Base-by-base conservation (phyloP, 768 basidiomycete species). In the Basidioascus undulatus region DNA sequence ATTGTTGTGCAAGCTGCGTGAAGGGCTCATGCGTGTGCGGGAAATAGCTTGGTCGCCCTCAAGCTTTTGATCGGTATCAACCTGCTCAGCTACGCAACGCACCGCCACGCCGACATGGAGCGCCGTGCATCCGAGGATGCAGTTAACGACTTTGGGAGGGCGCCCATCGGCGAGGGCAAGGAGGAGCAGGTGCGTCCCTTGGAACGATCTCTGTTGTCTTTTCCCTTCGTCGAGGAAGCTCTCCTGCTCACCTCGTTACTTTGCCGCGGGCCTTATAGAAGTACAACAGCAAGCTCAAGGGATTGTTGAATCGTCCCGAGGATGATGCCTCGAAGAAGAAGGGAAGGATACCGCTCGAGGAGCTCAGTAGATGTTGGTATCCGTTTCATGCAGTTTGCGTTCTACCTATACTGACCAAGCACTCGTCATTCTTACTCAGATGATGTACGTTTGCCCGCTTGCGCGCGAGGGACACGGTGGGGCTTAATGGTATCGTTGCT, bases 21-120 rank as follows among this genome's bases (percentile, higher is more conserved):
- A n/a, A n/a, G n/a, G n/a, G n/a, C n/a, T n/a, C n/a, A n/a, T n/a
- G n/a, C n/a, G n/a, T n/a, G n/a, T n/a, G n/a, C n/a, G n/a, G n/a
- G n/a, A n/a, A n/a, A 10, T 39, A 52, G 51, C 30, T 32, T 51
- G 11, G 42, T 51, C 35, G 42, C 77, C 4, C 63, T 94, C 48
- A 96, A 98, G 58, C 65, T 94, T 26, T 75, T 94, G n/a, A 67
- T 94, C 35, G 89, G 89, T 3, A 71, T 89, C 4, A 74, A 80
- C 45, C 63, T 94, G 3, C 66, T 89, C 11, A 76, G 74, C 43
- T 87, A 80, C 55, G 84, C 86, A 4, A 71, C 74, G 0, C 61
- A 67, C 32, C 64, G 86, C 38, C 67, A 70, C 35, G 67, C 67
- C 3, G 79, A 74, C 0, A 23, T 35, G 37, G 68, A 64, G 28